phyloP scores from a whole-genome alignment of 176 grass and related monocot species.

The Oryza coarctata region DNA sequence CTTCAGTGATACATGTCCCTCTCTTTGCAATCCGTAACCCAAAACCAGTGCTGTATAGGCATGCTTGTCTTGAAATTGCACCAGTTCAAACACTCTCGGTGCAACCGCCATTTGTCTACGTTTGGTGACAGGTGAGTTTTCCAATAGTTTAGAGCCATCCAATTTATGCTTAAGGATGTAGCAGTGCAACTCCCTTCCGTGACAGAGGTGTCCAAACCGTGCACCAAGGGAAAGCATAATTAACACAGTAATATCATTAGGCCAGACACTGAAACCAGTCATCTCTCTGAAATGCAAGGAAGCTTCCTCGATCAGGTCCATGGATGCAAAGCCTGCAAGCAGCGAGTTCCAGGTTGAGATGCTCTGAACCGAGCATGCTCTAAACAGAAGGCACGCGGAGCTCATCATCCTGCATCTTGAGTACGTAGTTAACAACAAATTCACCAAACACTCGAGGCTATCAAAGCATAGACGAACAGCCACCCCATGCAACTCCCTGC shows the following conservation, averaged over 20 bases:
- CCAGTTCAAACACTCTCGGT: constrained; percentile 47
- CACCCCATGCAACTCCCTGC: constrained; percentile 58
- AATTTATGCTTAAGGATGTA: constrained; percentile 59
- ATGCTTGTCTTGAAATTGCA: constrained; percentile 42
- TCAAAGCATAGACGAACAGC: constrained; percentile 40
- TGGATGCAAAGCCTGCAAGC: constrained; percentile 51
- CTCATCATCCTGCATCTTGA: constrained; percentile 35
- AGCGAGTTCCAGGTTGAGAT: constrained; percentile 63
- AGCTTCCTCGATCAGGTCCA: constrained; percentile 52
- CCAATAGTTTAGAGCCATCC: constrained; percentile 36
- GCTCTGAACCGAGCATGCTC: constrained; percentile 20
- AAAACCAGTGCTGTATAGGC: constrained; percentile 64
- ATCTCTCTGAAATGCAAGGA: constrained; percentile 48
- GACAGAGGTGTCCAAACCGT: constrained; percentile 45
- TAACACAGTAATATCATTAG: constrained; percentile 55
- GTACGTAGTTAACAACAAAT: constrained; percentile 57
- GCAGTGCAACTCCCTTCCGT: constrained; percentile 59
- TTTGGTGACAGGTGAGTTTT: constrained; percentile 60
- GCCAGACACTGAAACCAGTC: constrained; percentile 29
- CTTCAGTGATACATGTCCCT: constrained; percentile 46
- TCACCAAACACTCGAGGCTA: constrained; percentile 36
- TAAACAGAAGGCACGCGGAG: constrained; percentile 42
- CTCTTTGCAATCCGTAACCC: constrained; percentile 62
- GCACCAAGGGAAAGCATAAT: constrained; percentile 57
- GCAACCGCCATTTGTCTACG: constrained; percentile 38